phyloP scores from a whole-genome alignment of 257 asterid species.

The Przewalskia tangutica region DNA sequence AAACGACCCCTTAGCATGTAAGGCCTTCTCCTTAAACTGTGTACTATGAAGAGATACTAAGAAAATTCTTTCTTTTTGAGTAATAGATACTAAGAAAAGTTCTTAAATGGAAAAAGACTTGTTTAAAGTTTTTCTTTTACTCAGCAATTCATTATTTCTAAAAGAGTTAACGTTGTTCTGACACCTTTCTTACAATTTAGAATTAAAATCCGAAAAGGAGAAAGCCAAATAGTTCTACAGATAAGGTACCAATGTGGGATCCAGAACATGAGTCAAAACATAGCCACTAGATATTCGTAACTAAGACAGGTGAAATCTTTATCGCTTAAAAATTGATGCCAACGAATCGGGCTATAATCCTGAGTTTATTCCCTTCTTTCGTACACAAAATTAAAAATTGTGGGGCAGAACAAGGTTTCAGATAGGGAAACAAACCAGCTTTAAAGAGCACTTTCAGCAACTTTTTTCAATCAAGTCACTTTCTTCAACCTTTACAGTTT shows the following conservation, averaged over 20 bases:
- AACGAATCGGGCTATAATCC: not conserved
- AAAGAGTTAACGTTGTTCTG: not conserved
- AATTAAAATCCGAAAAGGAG: not conserved
- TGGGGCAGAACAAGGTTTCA: not conserved
- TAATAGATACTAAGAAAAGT: not conserved
- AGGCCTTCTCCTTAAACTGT: not conserved
- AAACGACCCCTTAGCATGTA: not conserved
- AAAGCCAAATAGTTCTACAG: not conserved
- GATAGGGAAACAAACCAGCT: not conserved
- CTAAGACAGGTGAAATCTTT: not conserved
- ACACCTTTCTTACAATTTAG: not conserved
- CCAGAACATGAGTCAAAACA: not conserved
- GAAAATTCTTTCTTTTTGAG: not conserved
- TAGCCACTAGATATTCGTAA: not conserved
- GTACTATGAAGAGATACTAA: not conserved
- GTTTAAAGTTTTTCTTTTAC: not conserved
- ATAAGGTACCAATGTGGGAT: not conserved
- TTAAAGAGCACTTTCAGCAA: not conserved
- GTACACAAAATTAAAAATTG: not conserved
- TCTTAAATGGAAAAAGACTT: not conserved
- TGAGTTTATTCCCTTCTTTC: not conserved
- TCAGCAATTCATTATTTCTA: not conserved
- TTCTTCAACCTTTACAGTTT: not conserved
- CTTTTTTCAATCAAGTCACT: not conserved
- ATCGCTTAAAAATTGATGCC: not conserved